These are phyloP conservation scores for Hymenochaete sp. DNA, from an alignment of 1,284 basidiomycete species.

Conservation along the genomic window DNA sequence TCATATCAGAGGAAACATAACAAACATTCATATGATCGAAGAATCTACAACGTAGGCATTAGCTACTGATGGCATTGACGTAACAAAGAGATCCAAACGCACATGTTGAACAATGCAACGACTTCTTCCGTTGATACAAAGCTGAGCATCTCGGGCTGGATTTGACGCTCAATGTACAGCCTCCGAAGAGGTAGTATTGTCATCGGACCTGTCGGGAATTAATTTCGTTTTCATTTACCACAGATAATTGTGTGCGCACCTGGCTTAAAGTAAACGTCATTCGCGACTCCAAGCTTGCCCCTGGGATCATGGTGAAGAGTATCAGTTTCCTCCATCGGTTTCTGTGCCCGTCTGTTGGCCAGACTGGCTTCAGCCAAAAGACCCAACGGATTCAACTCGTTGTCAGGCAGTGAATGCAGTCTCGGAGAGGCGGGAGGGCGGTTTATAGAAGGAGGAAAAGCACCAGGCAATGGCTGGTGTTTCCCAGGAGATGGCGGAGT, in stretches of 20 bases:
- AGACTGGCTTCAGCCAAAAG: conserved; percentile 86
- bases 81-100: conserved; percentile 28
- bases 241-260: conserved; percentile 37
- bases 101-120: conserved; percentile 88
- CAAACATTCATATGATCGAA: conserved; percentile 71
- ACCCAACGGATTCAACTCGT: conserved; percentile 83
- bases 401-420: conserved; percentile 85
- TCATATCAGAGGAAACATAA: neutral
- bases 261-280: conserved; percentile 90
- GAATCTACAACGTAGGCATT: conserved; percentile 40
- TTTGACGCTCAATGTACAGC: conserved; percentile 81
- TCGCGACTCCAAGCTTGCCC: conserved; percentile 73
- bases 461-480: conserved; percentile 53
- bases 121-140: conserved; percentile 82
- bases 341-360: conserved; percentile 64
- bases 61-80: conserved; percentile 16
- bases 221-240: conserved; percentile 28
- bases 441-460: conserved; percentile 44
- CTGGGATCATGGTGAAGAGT: too few relatives aligned
- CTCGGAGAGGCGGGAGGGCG: conserved; percentile 47
- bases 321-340: too few relatives aligned
- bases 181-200: conserved; percentile 78
- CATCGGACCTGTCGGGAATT: conserved; percentile 57
- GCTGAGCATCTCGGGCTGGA: conserved; percentile 84
- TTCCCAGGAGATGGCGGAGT: conserved; percentile 34